phyloP scores from a whole-genome alignment of 768 basidiomycete genomes.

The Amanita rubescens region DNA sequence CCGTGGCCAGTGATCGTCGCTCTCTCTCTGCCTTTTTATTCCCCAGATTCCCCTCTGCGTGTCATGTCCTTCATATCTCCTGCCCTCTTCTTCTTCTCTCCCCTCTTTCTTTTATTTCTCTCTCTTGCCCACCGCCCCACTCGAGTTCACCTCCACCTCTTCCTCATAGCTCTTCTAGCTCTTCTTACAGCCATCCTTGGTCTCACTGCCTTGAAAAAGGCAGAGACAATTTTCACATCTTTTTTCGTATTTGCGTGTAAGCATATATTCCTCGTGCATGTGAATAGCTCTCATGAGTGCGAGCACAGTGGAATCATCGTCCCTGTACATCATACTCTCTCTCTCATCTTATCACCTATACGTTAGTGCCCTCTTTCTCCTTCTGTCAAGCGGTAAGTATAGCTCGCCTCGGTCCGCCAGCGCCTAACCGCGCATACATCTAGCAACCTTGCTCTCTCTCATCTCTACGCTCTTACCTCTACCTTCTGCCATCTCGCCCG shows the following conservation, averaged over 20 bases:
- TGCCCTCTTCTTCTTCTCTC: constrained; percentile 13
- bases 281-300: background rate
- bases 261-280: constrained; percentile 1
- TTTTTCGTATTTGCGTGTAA: constrained; percentile 17
- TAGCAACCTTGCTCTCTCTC: constrained; percentile 16
- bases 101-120: constrained; percentile 15
- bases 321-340: constrained; percentile 14
- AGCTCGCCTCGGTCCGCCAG: constrained; percentile 7
- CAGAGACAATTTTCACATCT: constrained; percentile 14
- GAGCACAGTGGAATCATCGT: constrained; percentile 13
- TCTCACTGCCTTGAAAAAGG: constrained; percentile 6
- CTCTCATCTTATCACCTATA: constrained; percentile 12
- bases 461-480: constrained; percentile 15
- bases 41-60: background rate
- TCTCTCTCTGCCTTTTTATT: background rate
- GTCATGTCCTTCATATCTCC: constrained; percentile 10
- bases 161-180: constrained; percentile 13
- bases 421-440: constrained; percentile 17
- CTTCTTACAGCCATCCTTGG: constrained; percentile 15
- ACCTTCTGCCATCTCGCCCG: constrained; percentile 13
- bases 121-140: constrained; percentile 3
- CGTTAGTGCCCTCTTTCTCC: constrained; percentile 14
- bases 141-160: constrained; percentile 10
- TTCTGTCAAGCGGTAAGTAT: constrained; percentile 17
- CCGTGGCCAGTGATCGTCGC: too few species aligned